phyloP scores from a whole-genome alignment of 129 eudicot species.

The Flaveria linearis region DNA sequence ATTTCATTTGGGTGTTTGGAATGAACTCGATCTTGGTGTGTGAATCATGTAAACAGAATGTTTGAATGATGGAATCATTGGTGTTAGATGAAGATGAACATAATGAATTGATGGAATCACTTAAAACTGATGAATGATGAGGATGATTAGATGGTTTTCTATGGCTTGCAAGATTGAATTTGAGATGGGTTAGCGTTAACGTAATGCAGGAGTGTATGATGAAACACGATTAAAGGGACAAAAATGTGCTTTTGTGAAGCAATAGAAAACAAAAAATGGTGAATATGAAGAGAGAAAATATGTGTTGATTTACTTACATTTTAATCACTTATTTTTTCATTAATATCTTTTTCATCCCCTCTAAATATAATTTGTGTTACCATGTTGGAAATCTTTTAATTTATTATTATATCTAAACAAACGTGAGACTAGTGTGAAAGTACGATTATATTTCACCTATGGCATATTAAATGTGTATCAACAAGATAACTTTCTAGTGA shows the following conservation, averaged over 20 bases:
- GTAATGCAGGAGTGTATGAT: conserved; percentile 40
- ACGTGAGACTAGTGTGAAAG: no score
- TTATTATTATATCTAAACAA: no score
- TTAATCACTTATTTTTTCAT: neutral
- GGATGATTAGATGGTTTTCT: conserved; percentile 4
- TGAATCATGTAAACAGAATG: conserved; percentile 22
- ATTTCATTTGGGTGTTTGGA: conserved; percentile 25
- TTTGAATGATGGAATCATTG: conserved; percentile 22
- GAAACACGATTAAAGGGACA: conserved; percentile 26
- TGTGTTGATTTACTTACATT: neutral
- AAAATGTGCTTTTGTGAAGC: conserved; percentile 27
- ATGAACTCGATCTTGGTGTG: conserved; percentile 14
- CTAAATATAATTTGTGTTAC: neutral
- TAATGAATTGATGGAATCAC: conserved; percentile 20
- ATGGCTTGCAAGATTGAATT: conserved; percentile 39
- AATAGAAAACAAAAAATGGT: conserved; percentile 3
- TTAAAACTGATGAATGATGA: conserved; percentile 6
- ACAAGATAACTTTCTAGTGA: no score
- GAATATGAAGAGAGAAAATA: conserved; percentile 13
- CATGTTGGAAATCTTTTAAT: neutral
- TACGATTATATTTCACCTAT: neutral
- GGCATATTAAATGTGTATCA: neutral
- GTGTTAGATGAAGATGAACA: conserved; percentile 29
- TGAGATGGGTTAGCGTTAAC: conserved; percentile 39
- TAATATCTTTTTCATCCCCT: conserved; percentile 4